Conservation (phyloP, 2,329 filamentous ascomycete species). For the Fusarium ambrosium region DNA sequence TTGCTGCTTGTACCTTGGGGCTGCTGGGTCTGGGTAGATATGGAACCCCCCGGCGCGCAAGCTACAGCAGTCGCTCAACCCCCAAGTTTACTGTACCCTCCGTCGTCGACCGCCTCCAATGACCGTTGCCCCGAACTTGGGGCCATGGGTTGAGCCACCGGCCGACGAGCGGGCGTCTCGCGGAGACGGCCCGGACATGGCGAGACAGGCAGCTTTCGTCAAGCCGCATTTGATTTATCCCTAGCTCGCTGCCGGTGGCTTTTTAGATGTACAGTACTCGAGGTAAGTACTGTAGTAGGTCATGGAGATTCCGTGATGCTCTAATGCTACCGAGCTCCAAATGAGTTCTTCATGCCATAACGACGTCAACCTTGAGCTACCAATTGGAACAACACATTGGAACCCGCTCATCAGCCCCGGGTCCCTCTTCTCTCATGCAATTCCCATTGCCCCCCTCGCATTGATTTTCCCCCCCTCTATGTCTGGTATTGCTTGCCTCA, state of each 20-base stretch:
- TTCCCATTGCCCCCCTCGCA: background rate
- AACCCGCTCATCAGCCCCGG: background rate
- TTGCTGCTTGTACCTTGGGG: background rate
- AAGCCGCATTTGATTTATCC: slow-evolving; percentile 17
- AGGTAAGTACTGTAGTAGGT: background rate
- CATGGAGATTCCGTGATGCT: background rate
- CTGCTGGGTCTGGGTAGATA: background rate
- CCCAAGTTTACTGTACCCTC: slow-evolving; percentile 3
- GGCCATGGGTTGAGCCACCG: slow-evolving; percentile 21
- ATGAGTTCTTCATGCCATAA: slow-evolving; percentile 3
- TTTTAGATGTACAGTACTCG: background rate
- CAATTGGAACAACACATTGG: background rate
- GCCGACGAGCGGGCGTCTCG: slow-evolving; percentile 41
- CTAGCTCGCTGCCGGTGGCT: background rate
- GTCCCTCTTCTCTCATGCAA: slow-evolving; percentile 5
- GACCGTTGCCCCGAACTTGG: slow-evolving; percentile 7
- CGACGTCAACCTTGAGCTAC: slow-evolving; percentile 2
- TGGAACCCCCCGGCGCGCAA: slow-evolving; percentile 3
- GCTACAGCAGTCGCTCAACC: slow-evolving; percentile 14
- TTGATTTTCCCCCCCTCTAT: slow-evolving; percentile 1
- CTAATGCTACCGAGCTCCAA: background rate
- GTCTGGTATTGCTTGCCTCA: background rate
- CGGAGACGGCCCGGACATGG: slow-evolving; percentile 42
- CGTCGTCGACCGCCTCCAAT: slow-evolving; percentile 5
- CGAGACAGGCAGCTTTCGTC: slow-evolving; percentile 18